Evolutionary conservation across 2,329 filamentous ascomycete species (phyloP), one percentile per base, ranked within the genome.

Genomic region (Ascochyta clinopodiicola): DNA sequence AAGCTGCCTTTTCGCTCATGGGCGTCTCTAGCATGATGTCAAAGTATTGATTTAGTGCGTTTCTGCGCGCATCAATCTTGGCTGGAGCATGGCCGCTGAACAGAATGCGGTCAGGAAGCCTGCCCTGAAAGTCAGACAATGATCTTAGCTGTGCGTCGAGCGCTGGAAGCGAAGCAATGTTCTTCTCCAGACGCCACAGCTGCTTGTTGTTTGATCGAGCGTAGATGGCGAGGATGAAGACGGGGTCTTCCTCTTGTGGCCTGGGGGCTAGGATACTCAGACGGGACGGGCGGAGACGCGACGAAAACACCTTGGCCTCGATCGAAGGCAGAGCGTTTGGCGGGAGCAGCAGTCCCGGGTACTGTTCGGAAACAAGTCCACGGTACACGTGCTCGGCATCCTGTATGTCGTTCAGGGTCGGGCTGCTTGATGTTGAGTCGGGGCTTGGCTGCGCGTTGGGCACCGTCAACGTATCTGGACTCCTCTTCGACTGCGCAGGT

Each of bases 141-240:
- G 90, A 86, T 73, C 91, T 93, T 59, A 99, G 78, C 54, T 90
- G 86, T 51, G 91, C 84, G 71, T 98, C 94, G 32, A 99, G 81
- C 61, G 88, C 87, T n/a, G 86, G 84, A 25, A 99, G 80, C 25
- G 94, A 92, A 13, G 85, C 80, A 3, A 91, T 90, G 58, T 96
- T 92, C 76, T 99, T 99, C 77, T 99, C 95, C 6, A 96, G 86
- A 27, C 94, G 87, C 94, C 95, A 98, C 10, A 99, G 81, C 73
- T 98, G 94, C 51, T 84, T 85, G 3, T 85, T 80, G 59, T 92
- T 87, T 0, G 87, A 88, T 50, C 93, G 87, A 9, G 90, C 90
- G 66, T 92, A 89, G 32, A 99, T 80, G 17, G 92, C 93, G 48
- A 99, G 80, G 0, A 92, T 96, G 69, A 98, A 97, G 0, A 98